Evolutionary conservation across 129 eudicot genomes (phyloP).

Genomic region (Artemisia argyi): DNA sequence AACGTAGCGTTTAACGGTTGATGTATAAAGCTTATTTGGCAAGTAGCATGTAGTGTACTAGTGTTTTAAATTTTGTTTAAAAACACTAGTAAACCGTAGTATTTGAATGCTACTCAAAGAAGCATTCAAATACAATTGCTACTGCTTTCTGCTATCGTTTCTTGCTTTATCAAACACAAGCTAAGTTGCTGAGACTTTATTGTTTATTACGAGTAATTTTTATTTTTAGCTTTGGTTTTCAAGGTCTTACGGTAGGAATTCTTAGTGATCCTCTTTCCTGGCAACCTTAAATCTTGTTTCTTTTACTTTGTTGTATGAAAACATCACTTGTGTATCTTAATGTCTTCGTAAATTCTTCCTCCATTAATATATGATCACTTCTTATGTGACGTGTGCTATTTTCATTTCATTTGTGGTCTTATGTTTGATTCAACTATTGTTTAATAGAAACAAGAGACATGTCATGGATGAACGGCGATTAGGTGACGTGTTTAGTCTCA

Average conservation of each 20-base stretch:
- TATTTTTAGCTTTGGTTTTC: not conserved
- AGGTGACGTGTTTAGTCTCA: not conserved
- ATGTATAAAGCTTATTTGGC: too few relatives aligned
- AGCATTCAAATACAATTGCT: too few relatives aligned
- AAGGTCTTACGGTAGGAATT: not conserved
- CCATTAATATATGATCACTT: not conserved
- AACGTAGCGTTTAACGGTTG: too few relatives aligned
- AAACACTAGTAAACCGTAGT: too few relatives aligned
- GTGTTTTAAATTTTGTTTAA: too few relatives aligned
- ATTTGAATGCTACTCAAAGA: too few relatives aligned
- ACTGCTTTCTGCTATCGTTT: too few relatives aligned
- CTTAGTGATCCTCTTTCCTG: not conserved
- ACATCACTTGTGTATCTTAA: not conserved
- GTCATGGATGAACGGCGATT: not conserved
- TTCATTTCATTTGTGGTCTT: not conserved
- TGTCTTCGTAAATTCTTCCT: slow-evolving; percentile 22
- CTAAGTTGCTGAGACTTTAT: not conserved
- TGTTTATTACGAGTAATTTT: not conserved
- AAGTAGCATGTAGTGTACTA: too few relatives aligned
- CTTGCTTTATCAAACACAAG: too few relatives aligned
- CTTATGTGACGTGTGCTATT: not conserved
- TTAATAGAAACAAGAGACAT: too few relatives aligned
- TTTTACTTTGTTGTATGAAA: slow-evolving; percentile 10
- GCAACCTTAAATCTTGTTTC: slow-evolving; percentile 1
- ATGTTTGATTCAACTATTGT: too few relatives aligned